Conservation (phyloP, 768 basidiomycete genomes). For the Peribolospora baueri region DNA sequence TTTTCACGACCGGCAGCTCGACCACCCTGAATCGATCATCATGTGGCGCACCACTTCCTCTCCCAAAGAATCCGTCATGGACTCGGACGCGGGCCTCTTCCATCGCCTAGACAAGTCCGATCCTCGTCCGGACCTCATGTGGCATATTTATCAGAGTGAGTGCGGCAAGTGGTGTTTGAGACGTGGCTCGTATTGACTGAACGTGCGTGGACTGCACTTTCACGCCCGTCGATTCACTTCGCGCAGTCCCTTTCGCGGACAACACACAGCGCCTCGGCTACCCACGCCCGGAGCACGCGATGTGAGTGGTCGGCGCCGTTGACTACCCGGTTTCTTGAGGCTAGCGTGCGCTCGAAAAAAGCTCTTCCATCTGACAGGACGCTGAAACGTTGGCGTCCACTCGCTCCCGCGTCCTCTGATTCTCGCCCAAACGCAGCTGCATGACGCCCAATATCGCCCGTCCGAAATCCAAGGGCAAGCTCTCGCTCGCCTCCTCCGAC, state of each 20-base stretch:
- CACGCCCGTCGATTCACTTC: too few species aligned
- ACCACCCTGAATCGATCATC: neutral
- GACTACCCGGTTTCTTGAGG: too few species aligned
- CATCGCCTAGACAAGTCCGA: neutral
- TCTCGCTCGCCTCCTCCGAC: constrained; percentile 4
- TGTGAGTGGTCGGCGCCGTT: neutral
- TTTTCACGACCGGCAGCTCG: too few species aligned
- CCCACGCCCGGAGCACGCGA: neutral
- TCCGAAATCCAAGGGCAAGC: constrained; percentile 1
- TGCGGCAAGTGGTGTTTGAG: too few species aligned
- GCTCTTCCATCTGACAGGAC: too few species aligned
- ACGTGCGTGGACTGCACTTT: too few species aligned
- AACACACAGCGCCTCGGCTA: constrained; percentile 1
- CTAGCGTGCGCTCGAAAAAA: too few species aligned
- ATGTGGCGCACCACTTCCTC: neutral
- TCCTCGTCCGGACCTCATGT: constrained; percentile 1
- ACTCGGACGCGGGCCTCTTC: neutral
- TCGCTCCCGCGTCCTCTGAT: neutral
- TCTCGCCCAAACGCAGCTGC: neutral
- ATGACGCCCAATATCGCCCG: constrained; percentile 1
- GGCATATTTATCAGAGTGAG: neutral
- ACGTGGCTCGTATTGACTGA: too few species aligned
- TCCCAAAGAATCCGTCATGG: constrained; percentile 1
- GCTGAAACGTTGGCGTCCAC: neutral
- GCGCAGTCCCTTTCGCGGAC: neutral